A percentile compares a stretch with the other conserved stretches of the same genome.
phyloP scores from a whole-genome alignment of 1,139 yeast species.

The Kodamaea suecica region DNA sequence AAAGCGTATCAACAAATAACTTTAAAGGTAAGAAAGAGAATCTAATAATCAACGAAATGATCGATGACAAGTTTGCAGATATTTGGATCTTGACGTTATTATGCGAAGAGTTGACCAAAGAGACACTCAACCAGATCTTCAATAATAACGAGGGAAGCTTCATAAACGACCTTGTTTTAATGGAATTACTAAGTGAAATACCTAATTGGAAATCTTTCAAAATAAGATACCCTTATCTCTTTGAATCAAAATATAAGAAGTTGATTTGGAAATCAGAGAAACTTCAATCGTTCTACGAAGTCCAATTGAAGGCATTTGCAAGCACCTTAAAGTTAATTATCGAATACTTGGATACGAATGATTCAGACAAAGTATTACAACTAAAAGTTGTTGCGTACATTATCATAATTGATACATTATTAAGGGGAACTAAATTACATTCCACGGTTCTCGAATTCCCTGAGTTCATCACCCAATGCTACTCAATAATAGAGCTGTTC shows the following conservation, averaged over 20 bases:
- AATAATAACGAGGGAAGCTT: conserved; percentile 6
- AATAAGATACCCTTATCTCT: conserved; percentile 14
- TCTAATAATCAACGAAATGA: conserved; percentile 26
- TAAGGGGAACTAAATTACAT: conserved; percentile 10
- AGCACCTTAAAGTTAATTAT: conserved; percentile 7
- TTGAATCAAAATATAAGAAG: conserved; percentile 4
- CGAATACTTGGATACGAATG: conserved; percentile 3
- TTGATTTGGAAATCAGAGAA: conserved; percentile 4
- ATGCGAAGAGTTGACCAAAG: conserved; percentile 13
- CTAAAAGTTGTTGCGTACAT: conserved; percentile 15
- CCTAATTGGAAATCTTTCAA: conserved; percentile 14
- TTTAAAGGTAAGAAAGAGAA: conserved; percentile 11
- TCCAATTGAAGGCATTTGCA: conserved; percentile 7
- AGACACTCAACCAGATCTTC: conserved; percentile 8
- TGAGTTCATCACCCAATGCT: conserved; percentile 9
- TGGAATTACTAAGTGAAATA: conserved; percentile 11
- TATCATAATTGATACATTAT: conserved; percentile 10
- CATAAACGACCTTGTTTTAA: conserved; percentile 4
- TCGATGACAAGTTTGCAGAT: conserved; percentile 41
- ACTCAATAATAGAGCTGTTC: conserved; percentile 7
- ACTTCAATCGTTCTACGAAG: conserved; percentile 6
- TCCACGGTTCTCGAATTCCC: conserved; percentile 5
- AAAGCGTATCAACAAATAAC: conserved; percentile 20
- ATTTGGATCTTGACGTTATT: conserved; percentile 36
- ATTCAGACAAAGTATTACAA: conserved; percentile 8